These are phyloP conservation scores for Monosporozyma servazzii DNA, from an alignment of 805 yeast species.

Conservation along the genomic window DNA sequence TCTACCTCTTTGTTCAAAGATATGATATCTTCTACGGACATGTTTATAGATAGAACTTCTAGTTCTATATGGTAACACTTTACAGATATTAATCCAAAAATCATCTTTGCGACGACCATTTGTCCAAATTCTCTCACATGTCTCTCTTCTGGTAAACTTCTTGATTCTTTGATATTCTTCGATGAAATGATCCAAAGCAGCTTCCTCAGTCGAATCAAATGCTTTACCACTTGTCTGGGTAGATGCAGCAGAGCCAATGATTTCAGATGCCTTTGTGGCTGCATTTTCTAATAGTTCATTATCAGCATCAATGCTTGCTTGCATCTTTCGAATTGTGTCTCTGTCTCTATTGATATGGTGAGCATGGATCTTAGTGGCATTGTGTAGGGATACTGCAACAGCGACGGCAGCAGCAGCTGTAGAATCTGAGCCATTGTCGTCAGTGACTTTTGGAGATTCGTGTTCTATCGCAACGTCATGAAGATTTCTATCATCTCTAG, in stretches of 20 bases:
- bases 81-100: conserved; percentile 79
- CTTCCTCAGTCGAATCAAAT: conserved; percentile 43
- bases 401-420: neutral
- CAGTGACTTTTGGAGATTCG: neutral
- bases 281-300: conserved; percentile 35
- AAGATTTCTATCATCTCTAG: conserved; percentile 8
- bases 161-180: conserved; percentile 57
- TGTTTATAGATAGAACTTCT: conserved; percentile 89
- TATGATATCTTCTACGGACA: conserved; percentile 80
- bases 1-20: conserved; percentile 78
- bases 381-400: neutral
- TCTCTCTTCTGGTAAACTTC: conserved; percentile 52
- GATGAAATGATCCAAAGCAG: conserved; percentile 65
- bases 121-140: conserved; percentile 83
- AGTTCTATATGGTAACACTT: conserved; percentile 74
- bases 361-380: neutral
- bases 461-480: neutral
- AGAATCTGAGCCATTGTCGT: neutral
- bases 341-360: neutral
- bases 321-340: neutral
- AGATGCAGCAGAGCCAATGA: conserved; percentile 23
- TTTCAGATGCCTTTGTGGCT: conserved; percentile 35
- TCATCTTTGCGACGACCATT: conserved; percentile 76
- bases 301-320: conserved; percentile 25
- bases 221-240: conserved; percentile 29